Evolutionary conservation across 768 basidiomycete genomes (phyloP), one percentile per base, ranked within the genome.

Genomic region (Clathrus columnatus): DNA sequence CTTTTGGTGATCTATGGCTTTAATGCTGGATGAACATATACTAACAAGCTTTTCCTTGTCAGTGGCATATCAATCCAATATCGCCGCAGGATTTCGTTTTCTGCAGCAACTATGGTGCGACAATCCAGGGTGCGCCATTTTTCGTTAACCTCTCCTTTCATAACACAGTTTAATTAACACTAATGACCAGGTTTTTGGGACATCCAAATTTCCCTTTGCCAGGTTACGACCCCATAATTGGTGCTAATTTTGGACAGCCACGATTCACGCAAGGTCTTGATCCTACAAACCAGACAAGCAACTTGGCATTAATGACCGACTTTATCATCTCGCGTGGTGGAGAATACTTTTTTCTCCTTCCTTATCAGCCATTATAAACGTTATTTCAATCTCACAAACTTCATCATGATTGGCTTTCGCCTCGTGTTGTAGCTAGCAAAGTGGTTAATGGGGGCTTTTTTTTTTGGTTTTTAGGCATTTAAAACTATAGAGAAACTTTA

Each of bases 301-400:
- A 44, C 3, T 57, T 62, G 7, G 18, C 59, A 1, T 29, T 68
- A 18, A 59, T 61, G 1, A 51, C 50, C 4, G 52, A 67, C 24
- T 77, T 74, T 57, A 67, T 79, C 49, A 62, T 72, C 28, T 68
- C 78, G 42, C 70, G 73, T 21, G 75, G 78, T 30, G 76, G 78
- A 52, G 78, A 76, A 59, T 78, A 78, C 61, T 79, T 78, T 79
- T 78, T 65, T 65, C 72, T 2, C 79, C 78, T 0, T 75, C 75
- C 21, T 63, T 78, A 51, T 72, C 72, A 29, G 73, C 70, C 4
- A 66, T 80, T 36, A 14, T 36, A n/a, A n/a, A n/a, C 2, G 10
- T 36, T 8, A 36, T 36, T 2, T 11, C 36, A 36, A n/a, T n/a
- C n/a, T n/a, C n/a, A n/a, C n/a, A n/a, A n/a, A n/a, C n/a, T n/a